A percentile compares a stretch with the other conserved stretches of the same genome.
Conservation (phyloP, 176 grass and related monocot species). For the Elaeis guineensis region DNA sequence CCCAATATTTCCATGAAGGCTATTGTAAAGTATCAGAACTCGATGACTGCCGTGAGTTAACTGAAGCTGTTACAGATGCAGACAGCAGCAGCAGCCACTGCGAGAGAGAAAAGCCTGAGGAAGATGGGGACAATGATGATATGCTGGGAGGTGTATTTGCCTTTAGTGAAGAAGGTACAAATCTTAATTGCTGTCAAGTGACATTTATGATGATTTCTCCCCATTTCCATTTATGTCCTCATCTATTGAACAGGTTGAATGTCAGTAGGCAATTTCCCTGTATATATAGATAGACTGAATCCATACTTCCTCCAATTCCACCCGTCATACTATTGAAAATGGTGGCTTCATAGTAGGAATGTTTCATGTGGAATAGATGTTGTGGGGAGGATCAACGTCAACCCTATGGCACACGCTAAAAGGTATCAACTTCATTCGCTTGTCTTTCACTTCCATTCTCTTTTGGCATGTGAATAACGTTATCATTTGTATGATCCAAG, state of each 20-base stretch:
- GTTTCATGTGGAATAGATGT: conserved; percentile 42
- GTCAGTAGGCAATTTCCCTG: no score
- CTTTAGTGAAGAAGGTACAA: conserved; percentile 95
- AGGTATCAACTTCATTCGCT: conserved; percentile 20
- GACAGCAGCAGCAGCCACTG: conserved; percentile 99
- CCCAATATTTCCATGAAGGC: conserved; percentile 97
- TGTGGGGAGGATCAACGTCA: conserved; percentile 19
- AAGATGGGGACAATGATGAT: conserved; percentile 95
- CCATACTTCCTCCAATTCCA: no score
- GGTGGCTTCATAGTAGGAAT: conserved; percentile 38
- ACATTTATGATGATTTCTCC: neutral
- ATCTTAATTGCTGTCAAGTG: neutral
- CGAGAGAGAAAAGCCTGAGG: conserved; percentile 96
- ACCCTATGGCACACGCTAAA: conserved; percentile 42
- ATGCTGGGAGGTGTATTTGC: conserved; percentile 94
- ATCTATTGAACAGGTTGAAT: no score
- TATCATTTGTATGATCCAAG: no score
- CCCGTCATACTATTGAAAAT: no score
- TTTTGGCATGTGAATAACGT: conserved; percentile 14
- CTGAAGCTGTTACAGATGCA: conserved; percentile 99
- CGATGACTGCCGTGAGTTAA: conserved; percentile 99
- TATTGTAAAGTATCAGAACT: conserved; percentile 99
- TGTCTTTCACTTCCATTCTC: conserved; percentile 34
- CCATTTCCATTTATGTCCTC: no score
- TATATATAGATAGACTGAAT: no score